phyloP scores from a whole-genome alignment of 768 basidiomycete species.

The Cystobasidium tubakii region DNA sequence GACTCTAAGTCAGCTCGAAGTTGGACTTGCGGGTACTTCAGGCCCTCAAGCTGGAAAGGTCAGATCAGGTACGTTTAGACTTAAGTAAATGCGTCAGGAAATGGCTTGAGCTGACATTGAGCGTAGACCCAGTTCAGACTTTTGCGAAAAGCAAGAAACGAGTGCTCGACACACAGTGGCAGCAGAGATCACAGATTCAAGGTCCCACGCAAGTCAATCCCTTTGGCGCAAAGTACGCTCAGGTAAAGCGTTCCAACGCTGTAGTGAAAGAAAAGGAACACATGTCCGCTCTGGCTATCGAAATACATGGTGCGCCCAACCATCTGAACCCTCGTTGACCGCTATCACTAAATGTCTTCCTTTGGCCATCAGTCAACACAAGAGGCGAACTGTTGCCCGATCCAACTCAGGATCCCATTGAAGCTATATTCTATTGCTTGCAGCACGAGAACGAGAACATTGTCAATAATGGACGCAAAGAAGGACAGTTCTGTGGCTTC shows the following conservation, averaged over 20 bases:
- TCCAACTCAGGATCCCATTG: constrained; percentile 62
- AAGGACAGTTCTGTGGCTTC: constrained; percentile 53
- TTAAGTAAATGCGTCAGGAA: not conserved
- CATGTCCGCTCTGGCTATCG: constrained; percentile 75
- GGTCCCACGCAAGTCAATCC: constrained; percentile 70
- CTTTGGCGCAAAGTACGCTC: constrained; percentile 63
- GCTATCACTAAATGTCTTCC: not conserved
- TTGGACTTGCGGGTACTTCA: not conserved
- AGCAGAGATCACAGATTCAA: constrained; percentile 53
- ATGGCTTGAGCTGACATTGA: not conserved
- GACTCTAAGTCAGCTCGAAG: not conserved
- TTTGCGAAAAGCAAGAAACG: constrained; percentile 21
- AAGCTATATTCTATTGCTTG: constrained; percentile 67
- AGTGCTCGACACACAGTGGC: constrained; percentile 23
- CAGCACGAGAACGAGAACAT: constrained; percentile 56
- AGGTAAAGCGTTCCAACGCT: constrained; percentile 47
- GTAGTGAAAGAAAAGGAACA: constrained; percentile 58
- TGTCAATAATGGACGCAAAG: constrained; percentile 47
- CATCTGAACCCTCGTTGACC: not conserved
- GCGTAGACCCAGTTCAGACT: not conserved
- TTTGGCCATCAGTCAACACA: constrained; percentile 47
- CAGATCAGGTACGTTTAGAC: not conserved
- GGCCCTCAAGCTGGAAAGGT: not conserved
- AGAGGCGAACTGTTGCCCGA: constrained; percentile 60
- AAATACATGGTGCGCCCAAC: constrained; percentile 66